Evolutionary conservation across 305 asterid species (phyloP), one percentile per base, ranked within the genome.

Genomic region (Rubia occidens): DNA sequence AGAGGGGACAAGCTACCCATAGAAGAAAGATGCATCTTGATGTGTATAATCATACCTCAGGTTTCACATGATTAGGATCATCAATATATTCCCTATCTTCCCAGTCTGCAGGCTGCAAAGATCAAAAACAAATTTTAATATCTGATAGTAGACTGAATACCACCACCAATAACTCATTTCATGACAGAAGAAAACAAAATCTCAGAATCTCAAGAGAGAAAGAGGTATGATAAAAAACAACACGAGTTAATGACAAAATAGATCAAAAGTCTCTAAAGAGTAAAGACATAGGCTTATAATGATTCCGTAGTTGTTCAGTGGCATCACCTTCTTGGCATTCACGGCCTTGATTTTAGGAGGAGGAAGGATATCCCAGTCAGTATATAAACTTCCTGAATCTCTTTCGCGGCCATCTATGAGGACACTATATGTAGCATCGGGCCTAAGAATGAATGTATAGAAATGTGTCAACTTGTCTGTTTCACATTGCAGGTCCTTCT

Each of bases 311-410:
- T 66, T 15, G 62, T 24, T 29, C 20, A 69, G 67, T 15, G 59
- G 78, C 62, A 58, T 37, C 64, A 92, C 98, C 98, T 88, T 93
- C 82, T 88, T 93, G 11, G 97, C 97, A 62, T 85, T 78, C 69
- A 85, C 85, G 5, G 76, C 94, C 84, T 90, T 93, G 72, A 93
- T 83, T 78, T 90, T 93, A 56, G 90, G 95, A 7, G 98, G 97
- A 65, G 98, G 98, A 54, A 93, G 84, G 74, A 93, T 93, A 75
- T 93, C 98, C 98, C 98, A 93, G 80, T 93, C 98, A 14, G 91
- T 85, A 78, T 93, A 90, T 87, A 93, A 82, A 88, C 96, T 93
- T 81, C 98, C 98, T 5, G 98, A 90, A 71, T 93, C 98, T 79
- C 97, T 87, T 83, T 93, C 97, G 55, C 97, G 86, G 3, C 96